phyloP scores from a whole-genome alignment of 1,284 basidiomycete genomes.

The Cutaneotrichosporon mucoides region DNA sequence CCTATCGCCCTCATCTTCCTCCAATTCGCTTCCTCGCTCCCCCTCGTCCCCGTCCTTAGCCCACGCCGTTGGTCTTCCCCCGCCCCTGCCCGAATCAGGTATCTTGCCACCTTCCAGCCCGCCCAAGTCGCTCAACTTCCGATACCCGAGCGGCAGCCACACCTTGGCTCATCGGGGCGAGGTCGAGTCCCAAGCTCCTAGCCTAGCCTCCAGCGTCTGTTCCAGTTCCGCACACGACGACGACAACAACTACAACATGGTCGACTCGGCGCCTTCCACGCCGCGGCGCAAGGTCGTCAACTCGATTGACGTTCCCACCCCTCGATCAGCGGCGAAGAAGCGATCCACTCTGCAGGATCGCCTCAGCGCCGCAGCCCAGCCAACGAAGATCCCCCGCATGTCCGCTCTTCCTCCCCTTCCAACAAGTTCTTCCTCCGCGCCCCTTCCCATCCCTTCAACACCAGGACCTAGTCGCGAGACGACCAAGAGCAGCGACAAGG shows the following conservation, averaged over 20 bases:
- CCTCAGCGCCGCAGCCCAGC: slow-evolving; percentile 13
- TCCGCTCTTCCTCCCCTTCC: not conserved
- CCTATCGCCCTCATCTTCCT: not conserved
- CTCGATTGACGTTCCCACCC: slow-evolving; percentile 13
- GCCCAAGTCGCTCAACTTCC: slow-evolving; percentile 2
- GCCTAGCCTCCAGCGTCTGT: no score
- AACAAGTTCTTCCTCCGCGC: no score
- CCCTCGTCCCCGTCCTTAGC: slow-evolving; percentile 9
- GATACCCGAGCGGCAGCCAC: not conserved
- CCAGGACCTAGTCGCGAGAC: not conserved
- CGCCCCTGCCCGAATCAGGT: slow-evolving; percentile 5
- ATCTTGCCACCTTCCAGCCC: slow-evolving; percentile 3
- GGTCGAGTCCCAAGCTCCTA: no score
- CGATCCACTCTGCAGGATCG: slow-evolving; percentile 30
- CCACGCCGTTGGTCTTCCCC: slow-evolving; percentile 11
- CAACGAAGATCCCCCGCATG: slow-evolving; percentile 7
- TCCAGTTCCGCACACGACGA: no score
- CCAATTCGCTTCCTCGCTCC: slow-evolving; percentile 1
- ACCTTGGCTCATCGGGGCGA: no score
- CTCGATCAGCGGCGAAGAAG: slow-evolving; percentile 12
- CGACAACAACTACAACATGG: not conserved
- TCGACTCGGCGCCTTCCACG: slow-evolving; percentile 1
- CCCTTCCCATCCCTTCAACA: not conserved
- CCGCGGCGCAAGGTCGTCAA: slow-evolving; percentile 20
- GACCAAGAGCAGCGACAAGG: slow-evolving; percentile 33